Base-by-base conservation (phyloP, 208 protist genomes). In the Vickermania ingenoplastis region DNA sequence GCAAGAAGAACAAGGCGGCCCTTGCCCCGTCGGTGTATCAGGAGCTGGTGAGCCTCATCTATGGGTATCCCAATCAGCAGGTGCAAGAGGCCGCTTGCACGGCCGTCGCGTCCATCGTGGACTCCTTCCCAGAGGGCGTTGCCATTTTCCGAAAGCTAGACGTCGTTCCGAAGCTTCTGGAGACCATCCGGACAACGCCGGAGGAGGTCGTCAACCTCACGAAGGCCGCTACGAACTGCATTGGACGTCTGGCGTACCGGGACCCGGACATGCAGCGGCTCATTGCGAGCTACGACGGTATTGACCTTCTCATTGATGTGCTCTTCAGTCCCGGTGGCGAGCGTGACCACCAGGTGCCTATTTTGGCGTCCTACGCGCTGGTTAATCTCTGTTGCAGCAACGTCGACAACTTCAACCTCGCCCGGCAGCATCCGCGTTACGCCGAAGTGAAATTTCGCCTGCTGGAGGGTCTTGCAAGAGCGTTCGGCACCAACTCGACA, bases 371-470 rank as follows among this genome's bases (percentile, higher is more conserved):
- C 22, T 95, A 92, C 72, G 89, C 89, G 27, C 65, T 95, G 27
- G 89, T 95, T 1, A 93, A 93, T 52, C 59, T 95, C 25, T 95
- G 89, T 69, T 95, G 89, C 74, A 93, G 85, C 72, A 81, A 73
- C 58, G 62, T 62, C 26, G 66, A 79, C 36, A 95, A 95, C 72
- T 58, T 95, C 28, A 61, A 74, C 41, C 78, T 86, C 31, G 81
- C 82, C 17, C 67, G 71, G 52, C 79, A 79, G 62, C 81, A 92
- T 55, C 73, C 72, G 7, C 75, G 81, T 31, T 93, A 93, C 61
- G 73, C 61, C 23, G 85, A 92, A 58, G 84, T 95, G 45, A 87
- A 92, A 69, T 92, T 84, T 63, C 83, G 84, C 28, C 75, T 95
- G 41, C 69, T 95, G 36, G 89, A 95, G 64, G 89, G 89, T 23